Base-by-base conservation (phyloP, 2,329 filamentous ascomycete species). In the Exophiala xenobiotica region DNA sequence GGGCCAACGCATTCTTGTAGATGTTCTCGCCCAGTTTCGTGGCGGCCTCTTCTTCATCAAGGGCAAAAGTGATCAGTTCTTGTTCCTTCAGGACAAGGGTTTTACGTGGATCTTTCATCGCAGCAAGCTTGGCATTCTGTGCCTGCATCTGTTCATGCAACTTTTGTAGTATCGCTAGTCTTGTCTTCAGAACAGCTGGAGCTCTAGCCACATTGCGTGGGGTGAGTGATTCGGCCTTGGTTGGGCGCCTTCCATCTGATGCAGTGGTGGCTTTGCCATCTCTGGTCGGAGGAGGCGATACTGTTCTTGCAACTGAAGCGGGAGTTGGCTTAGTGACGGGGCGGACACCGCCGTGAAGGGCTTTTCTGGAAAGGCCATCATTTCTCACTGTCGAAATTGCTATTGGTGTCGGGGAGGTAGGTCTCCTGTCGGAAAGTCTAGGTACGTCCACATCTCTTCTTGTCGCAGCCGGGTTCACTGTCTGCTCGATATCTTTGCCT, bases 1-100 rank as follows among this genome's bases (percentile, higher is more conserved):
- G 87, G 65, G 91, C 95, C 67, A 97, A 82, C 20, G 90, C 75
- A 62, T 95, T 96, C 6, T 79, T 75, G 64, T 99, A 99, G 22
- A 97, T 82, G 0, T 78, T 85, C 12, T 85, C 82, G 9, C 75
- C 76, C 11, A 59, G 38, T 20, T 49, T 57, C 1, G 46, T 53
- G 1, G 90, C 90, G 6, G 82, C 74, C 27, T 80, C 80, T 70
- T 99, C 95, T 54, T 91, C 83, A 45, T 78, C 71, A n/a, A 74
- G 56, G 9, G 74, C 70, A 69, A 75, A 71, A 11, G 65, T 68
- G 19, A 74, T 62, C 29, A 77, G 60, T 58, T 78, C 72, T 49
- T 76, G 65, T 1, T 68, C 52, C 6, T 66, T 70, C 6, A 77
- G 54, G n/a, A 71, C 44, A 29, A 74, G 60, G 31, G 61, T 60